Conservation (phyloP, 140 eudicot genomes). For the Ambrosia hybrid region DNA sequence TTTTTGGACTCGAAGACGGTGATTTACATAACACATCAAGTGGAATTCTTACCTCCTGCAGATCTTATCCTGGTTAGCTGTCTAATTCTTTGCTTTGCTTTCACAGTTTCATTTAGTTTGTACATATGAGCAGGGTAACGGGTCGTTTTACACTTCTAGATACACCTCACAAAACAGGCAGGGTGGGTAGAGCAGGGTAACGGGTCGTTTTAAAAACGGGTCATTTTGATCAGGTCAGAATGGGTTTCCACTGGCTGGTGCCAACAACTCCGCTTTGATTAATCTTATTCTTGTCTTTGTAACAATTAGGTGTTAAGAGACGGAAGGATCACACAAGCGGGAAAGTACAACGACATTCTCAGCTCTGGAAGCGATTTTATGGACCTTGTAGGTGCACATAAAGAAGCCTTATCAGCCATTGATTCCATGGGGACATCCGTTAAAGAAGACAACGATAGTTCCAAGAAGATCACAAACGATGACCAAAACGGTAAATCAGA, state of each 20-base stretch:
- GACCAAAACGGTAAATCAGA: slow-evolving; percentile 31
- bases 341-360: slow-evolving; percentile 69
- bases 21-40: slow-evolving; percentile 86
- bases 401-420: slow-evolving; percentile 63
- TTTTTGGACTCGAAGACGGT: slow-evolving; percentile 73
- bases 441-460: neutral
- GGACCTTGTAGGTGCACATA: slow-evolving; percentile 88
- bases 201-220: too few relatives aligned
- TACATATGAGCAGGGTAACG: neutral
- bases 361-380: slow-evolving; percentile 67
- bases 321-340: slow-evolving; percentile 76
- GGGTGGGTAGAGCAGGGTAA: too few relatives aligned
- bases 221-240: too few relatives aligned
- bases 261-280: too few relatives aligned
- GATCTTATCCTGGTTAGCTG: slow-evolving; percentile 78
- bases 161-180: neutral
- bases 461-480: slow-evolving; percentile 13
- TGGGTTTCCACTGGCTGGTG: too few relatives aligned
- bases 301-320: slow-evolving; percentile 71
- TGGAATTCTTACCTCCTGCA: slow-evolving; percentile 32
- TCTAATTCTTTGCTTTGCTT: neutral
- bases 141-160: neutral
- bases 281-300: too few relatives aligned
- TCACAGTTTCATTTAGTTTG: neutral
- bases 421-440: slow-evolving; percentile 36